A percentile compares a stretch with the other conserved stretches of the same genome.
Evolutionary conservation across 1,139 yeast species (phyloP).

Genomic region (Candida labiduridarum): DNA sequence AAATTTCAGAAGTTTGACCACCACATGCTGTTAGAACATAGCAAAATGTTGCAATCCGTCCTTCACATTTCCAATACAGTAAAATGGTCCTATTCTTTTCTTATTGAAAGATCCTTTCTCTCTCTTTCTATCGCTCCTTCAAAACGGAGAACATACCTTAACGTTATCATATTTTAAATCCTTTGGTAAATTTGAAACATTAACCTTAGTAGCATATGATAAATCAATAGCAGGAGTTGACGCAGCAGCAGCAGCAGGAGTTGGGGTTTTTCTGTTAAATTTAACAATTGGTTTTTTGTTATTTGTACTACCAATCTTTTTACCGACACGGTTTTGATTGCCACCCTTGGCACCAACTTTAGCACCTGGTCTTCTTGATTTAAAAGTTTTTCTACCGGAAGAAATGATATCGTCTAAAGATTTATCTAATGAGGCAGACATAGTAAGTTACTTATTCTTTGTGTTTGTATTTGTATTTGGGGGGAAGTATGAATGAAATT

Average conservation of each 20-base stretch:
- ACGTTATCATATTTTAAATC: constrained; percentile 78
- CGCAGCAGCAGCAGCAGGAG: constrained; percentile 33
- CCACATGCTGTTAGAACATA: neutral
- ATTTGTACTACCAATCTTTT: constrained; percentile 29
- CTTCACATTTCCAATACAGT: neutral
- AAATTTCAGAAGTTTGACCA: neutral
- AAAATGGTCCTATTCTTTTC: neutral
- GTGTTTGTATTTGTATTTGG: constrained; percentile 1
- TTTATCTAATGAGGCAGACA: constrained; percentile 72
- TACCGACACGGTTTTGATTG: constrained; percentile 32
- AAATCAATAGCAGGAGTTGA: constrained; percentile 46
- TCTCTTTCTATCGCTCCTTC: neutral
- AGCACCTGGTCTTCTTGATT: constrained; percentile 31
- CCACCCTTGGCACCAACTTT: constrained; percentile 26
- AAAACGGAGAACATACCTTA: constrained; percentile 63
- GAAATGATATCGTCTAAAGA: constrained; percentile 95
- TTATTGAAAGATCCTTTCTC: neutral
- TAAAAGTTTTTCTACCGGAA: constrained; percentile 42
- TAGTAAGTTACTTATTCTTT: constrained; percentile 11
- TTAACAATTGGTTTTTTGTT: constrained; percentile 36
- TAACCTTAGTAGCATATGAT: constrained; percentile 69
- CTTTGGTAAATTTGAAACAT: constrained; percentile 76
- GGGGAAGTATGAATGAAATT: neutral
- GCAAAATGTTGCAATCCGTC: neutral
- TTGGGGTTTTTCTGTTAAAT: constrained; percentile 39